Evolutionary conservation across 2,329 filamentous ascomycete genomes (phyloP).

Genomic region (Curvularia lunata): DNA sequence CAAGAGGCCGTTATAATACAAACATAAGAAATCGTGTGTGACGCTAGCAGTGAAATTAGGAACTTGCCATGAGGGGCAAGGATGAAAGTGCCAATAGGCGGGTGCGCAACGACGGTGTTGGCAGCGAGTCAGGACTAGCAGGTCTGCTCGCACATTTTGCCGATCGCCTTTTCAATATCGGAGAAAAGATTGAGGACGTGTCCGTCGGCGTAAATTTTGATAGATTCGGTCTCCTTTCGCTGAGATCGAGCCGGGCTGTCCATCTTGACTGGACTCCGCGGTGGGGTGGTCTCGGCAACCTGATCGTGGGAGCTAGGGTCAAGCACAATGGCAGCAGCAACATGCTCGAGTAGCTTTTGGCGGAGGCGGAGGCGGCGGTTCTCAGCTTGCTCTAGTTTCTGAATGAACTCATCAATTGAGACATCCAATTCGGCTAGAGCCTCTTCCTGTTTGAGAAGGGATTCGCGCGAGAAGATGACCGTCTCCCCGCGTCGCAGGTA

Average conservation of each 20-base stretch:
- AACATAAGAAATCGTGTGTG: constrained; percentile 26
- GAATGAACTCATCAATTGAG: constrained; percentile 81
- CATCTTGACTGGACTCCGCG: constrained; percentile 47
- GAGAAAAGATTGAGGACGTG: constrained; percentile 52
- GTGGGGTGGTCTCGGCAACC: constrained; percentile 46
- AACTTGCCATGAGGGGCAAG: constrained; percentile 24
- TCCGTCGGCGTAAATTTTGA: constrained; percentile 53
- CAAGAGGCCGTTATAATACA: constrained; percentile 40
- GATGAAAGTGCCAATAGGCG: constrained; percentile 16
- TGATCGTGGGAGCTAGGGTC: constrained; percentile 38
- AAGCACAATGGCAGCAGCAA: constrained; percentile 67
- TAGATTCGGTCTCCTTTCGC: constrained; percentile 51
- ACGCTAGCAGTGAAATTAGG: constrained; percentile 27
- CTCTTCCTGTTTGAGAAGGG: constrained; percentile 80
- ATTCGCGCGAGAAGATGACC: constrained; percentile 74
- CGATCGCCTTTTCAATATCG: constrained; percentile 52
- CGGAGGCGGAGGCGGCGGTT: constrained; percentile 76
- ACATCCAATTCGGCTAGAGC: constrained; percentile 76
- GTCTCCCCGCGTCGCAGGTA: constrained; percentile 75
- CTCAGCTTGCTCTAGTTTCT: constrained; percentile 80
- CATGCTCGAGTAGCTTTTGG: constrained; percentile 81
- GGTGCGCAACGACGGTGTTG: constrained; percentile 15
- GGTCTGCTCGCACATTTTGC: constrained; percentile 52
- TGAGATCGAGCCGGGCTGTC: constrained; percentile 44
- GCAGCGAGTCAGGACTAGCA: constrained; percentile 33